Evolutionary conservation across 257 asterid genomes (phyloP).

Genomic region (Coffea eugenioides): DNA sequence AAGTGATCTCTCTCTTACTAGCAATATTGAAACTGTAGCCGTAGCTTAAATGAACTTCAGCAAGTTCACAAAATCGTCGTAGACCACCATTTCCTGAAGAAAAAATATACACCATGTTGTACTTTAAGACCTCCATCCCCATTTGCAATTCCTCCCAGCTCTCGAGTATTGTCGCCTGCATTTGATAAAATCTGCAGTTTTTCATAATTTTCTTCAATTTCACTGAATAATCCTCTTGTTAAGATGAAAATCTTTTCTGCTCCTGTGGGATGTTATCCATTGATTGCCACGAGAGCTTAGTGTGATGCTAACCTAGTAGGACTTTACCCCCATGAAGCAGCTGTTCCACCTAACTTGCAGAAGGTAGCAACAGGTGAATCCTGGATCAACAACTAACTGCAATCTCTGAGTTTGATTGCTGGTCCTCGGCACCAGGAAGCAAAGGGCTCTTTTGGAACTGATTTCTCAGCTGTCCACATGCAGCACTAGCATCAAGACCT

Average conservation of each 20-base stretch:
- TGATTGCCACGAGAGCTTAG: not conserved
- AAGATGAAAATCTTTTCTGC: not conserved
- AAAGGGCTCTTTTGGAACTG: constrained; percentile 82
- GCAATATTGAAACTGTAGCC: too few species aligned
- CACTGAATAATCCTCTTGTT: not conserved
- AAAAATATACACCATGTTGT: too few species aligned
- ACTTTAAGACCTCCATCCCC: not conserved
- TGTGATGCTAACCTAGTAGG: not conserved
- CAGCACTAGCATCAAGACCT: constrained; percentile 95
- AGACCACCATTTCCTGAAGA: not conserved
- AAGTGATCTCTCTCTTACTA: not conserved
- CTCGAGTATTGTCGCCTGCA: not conserved
- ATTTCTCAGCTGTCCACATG: constrained; percentile 94
- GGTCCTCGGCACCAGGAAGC: constrained; percentile 35
- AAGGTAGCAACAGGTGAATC: not conserved
- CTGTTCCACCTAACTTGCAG: not conserved
- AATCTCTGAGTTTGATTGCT: constrained; percentile 43
- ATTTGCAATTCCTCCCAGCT: not conserved
- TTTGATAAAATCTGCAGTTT: not conserved
- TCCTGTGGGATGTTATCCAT: not conserved
- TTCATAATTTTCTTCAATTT: not conserved
- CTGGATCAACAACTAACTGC: constrained; percentile 47
- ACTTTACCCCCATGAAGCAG: not conserved
- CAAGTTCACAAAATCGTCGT: not conserved
- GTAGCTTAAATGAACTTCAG: not conserved